Percentiles rank a stretch among this genome's conserved stretches.
phyloP scores from a whole-genome alignment of 2,329 filamentous ascomycete species.

The Colletotrichum caudatum region DNA sequence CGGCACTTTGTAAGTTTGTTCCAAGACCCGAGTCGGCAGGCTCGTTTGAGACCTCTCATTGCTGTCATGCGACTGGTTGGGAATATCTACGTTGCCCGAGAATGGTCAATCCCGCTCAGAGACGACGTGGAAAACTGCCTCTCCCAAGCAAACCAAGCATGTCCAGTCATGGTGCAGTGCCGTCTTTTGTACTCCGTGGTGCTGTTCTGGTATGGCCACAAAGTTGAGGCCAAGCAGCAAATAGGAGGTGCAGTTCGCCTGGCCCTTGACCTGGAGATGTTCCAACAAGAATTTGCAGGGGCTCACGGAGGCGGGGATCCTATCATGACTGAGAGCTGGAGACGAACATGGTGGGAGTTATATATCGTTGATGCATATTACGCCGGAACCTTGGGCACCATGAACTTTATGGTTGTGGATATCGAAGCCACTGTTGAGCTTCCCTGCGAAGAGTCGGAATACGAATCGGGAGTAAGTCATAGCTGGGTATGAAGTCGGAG shows the following conservation, averaged over 20 bases:
- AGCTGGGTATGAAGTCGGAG: constrained; percentile 32
- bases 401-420: constrained; percentile 48
- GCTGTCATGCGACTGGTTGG: constrained; percentile 51
- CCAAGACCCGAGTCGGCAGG: constrained; percentile 15
- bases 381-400: constrained; percentile 47
- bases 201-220: constrained; percentile 51
- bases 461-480: constrained; percentile 54
- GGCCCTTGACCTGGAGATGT: constrained; percentile 71
- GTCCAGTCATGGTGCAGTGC: constrained; percentile 52
- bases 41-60: constrained; percentile 44
- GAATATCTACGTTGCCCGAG: constrained; percentile 46
- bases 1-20: constrained; percentile 38
- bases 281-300: constrained; percentile 65
- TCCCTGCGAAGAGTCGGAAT: constrained; percentile 74
- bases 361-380: constrained; percentile 70
- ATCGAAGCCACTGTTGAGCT: constrained; percentile 68
- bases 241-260: constrained; percentile 65
- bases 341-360: constrained; percentile 80
- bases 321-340: constrained; percentile 67
- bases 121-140: constrained; percentile 32
- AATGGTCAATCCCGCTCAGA: constrained; percentile 31
- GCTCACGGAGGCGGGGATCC: constrained; percentile 61
- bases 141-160: not conserved
- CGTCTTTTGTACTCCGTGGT: constrained; percentile 53
- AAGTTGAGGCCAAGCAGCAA: constrained; percentile 45